Base-by-base conservation (phyloP, 345 rosid species). In the Erucastrum elatum region DNA sequence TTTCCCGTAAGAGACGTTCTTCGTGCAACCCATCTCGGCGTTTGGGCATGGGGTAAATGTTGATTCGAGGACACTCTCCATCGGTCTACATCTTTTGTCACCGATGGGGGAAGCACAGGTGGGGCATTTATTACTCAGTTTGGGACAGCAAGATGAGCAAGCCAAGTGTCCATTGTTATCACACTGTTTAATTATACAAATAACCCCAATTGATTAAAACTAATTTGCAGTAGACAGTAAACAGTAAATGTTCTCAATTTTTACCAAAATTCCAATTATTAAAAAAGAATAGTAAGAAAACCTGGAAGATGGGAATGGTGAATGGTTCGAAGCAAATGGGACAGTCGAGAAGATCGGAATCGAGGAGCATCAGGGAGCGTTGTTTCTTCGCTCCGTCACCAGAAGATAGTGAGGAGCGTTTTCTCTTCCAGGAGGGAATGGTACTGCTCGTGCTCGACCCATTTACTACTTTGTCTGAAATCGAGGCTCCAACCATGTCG, bases 11-110 rank as follows among this genome's bases (percentile, higher is more conserved):
- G 75, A 62, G 59, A 78, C 11, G 4, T 8, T 58, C 63, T 67
- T 71, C 13, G 30, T 41, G 74, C 90, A 90, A 9, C 89, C 91
- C 6, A 80, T 73, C 63, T 75, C 74, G 0, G 78, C 41, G 59
- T 86, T 79, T 56, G 2, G 80, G 41, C 41, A 37, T 37, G 41
- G 9, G 2, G 8, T 2, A 2, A 37, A 37, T 10, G 9, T 7
- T 1, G 41, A 37, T 37, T 37, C 41, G 1, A 37, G 41, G 0
- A 37, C 10, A 7, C 8, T 37, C 41, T 37, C 41, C 41, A 37
- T 37, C 8, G 41, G 10, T 37, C 41, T 37, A 37, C 41, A 37
- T 37, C 41, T 37, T 8, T 37, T 37, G 10, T 7, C 41, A 37
- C 41, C 41, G 8, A 37, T 37, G 41, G 41, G 41, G 35, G 35